Evolutionary conservation across 202 grass and related monocot genomes (phyloP).

Genomic region (Digitaria exilis): DNA sequence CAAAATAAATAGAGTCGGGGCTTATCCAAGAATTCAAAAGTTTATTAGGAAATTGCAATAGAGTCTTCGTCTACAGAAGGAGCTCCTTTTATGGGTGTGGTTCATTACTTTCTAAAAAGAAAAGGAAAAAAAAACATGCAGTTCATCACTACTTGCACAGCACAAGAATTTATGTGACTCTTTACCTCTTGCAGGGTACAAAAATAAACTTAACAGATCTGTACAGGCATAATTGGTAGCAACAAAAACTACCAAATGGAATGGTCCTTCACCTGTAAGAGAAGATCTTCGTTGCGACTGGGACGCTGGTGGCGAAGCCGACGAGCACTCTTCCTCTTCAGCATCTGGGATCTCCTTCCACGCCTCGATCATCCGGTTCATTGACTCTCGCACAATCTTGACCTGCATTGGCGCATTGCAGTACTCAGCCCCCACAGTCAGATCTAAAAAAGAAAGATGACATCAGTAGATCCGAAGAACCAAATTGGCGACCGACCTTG

Average conservation of each 20-base stretch:
- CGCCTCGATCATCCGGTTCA: slow-evolving; percentile 85
- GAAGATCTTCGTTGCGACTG: slow-evolving; percentile 63
- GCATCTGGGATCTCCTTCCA: slow-evolving; percentile 87
- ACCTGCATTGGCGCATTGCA: slow-evolving; percentile 64
- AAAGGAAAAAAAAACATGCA: no score
- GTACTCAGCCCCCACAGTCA: slow-evolving; percentile 12
- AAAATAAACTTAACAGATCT: slow-evolving; percentile 45
- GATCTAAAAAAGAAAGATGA: slow-evolving; percentile 25
- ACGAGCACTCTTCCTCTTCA: slow-evolving; percentile 57
- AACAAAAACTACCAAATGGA: slow-evolving; percentile 23
- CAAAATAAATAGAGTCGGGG: neutral
- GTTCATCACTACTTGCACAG: neutral
- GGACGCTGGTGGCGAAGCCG: slow-evolving; percentile 37
- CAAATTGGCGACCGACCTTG: slow-evolving; percentile 57
- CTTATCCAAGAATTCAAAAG: neutral
- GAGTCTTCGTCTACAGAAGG: slow-evolving; percentile 4
- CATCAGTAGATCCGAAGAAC: neutral
- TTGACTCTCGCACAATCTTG: slow-evolving; percentile 89
- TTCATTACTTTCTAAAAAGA: neutral
- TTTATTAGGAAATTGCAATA: slow-evolving; percentile 2
- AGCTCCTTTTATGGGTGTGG: slow-evolving; percentile 9
- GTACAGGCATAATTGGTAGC: slow-evolving; percentile 1
- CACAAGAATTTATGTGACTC: neutral
- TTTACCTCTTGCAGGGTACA: slow-evolving; percentile 26
- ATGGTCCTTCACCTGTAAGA: slow-evolving; percentile 58